A percentile compares a stretch with the other conserved stretches of the same genome.
phyloP scores from a whole-genome alignment of 2,329 filamentous ascomycete species.

The Hypoxylon sp. region DNA sequence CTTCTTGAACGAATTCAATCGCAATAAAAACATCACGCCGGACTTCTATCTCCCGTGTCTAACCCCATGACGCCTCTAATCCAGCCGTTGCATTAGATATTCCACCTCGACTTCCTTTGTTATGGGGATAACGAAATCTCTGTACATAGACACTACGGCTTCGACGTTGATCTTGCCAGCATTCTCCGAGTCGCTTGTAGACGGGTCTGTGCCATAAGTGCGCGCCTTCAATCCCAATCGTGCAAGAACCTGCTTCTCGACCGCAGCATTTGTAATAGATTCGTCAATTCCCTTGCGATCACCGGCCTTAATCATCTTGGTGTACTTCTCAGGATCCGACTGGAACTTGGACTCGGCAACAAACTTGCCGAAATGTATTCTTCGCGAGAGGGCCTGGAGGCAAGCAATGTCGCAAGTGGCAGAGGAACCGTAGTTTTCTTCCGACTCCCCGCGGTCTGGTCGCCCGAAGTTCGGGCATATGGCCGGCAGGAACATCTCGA shows the following conservation, averaged over 20 bases:
- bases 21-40: slow-evolving; percentile 39
- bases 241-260: slow-evolving; percentile 93
- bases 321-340: slow-evolving; percentile 85
- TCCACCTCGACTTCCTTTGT: slow-evolving; percentile 99
- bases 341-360: slow-evolving; percentile 97
- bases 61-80: slow-evolving; percentile 52
- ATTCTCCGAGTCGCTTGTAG: slow-evolving; percentile 68
- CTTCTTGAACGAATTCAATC: slow-evolving; percentile 54
- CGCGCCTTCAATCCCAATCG: slow-evolving; percentile 88
- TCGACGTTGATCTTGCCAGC: slow-evolving; percentile 90
- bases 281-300: slow-evolving; percentile 87
- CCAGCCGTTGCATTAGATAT: slow-evolving; percentile 94
- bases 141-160: slow-evolving; percentile 91
- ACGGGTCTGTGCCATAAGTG: slow-evolving; percentile 94
- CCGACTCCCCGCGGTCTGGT: slow-evolving; percentile 83
- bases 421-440: slow-evolving; percentile 95
- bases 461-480: slow-evolving; percentile 85
- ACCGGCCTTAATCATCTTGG: slow-evolving; percentile 82
- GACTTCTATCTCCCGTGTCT: slow-evolving; percentile 19
- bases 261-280: slow-evolving; percentile 89
- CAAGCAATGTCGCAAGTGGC: slow-evolving; percentile 92
- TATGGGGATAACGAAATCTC: slow-evolving; percentile 92
- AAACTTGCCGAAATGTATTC: slow-evolving; percentile 98
- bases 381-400: slow-evolving; percentile 88
- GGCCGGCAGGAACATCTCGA: slow-evolving; percentile 83